Base-by-base conservation (phyloP, 1,139 yeast species). In the Nakaseomyces kungkrabaensis region DNA sequence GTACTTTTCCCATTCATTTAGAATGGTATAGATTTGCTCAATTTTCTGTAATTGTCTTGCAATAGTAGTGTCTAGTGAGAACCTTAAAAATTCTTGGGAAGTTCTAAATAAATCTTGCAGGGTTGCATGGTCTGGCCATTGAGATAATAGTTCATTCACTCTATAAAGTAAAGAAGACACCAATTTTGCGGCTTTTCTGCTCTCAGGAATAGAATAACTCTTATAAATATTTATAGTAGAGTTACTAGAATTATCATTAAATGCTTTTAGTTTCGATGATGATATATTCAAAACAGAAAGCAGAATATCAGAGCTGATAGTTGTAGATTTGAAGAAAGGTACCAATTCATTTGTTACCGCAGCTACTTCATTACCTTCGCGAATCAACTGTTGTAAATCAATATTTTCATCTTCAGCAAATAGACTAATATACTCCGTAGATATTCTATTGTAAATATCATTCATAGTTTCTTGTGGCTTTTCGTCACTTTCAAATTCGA, bases 91-190 rank as follows among this genome's bases (percentile, higher is more conserved):
- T 62, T 90, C 97, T 17, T 74, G 69, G 54, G 85, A 77, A n/a
- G 85, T 79, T 52, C 82, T 71, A 32, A 72, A 68, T 48, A 92
- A 74, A 36, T 84, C 88, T 52, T 76, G 82, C 48, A 94, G 69
- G 0, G 95, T 88, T 0, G 95, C 94, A 71, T 94, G 96, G 60
- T 94, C 98, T 0, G 98, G 97, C 96, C 97, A 92, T 61, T 82
- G 80, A 25, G 69, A 69, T 13, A 85, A 66, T 29, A 87, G 67
- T n/a, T 70, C 71, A 13, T 66, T 59, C 3, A 79, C 78, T 4
- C 78, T 69, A 3, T 67, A 64, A 54, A 75, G 72, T 7, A 89
- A 66, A 1, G 69, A 72, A 10, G 75, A 68, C 8, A 86, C 71
- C 2, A 83, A 62, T 1, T 62, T 63, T 46, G 82, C 76, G 1